Evolutionary conservation across 352 stramenopile species (phyloP).

Genomic region (Globisporangium rhizosaccharum): DNA sequence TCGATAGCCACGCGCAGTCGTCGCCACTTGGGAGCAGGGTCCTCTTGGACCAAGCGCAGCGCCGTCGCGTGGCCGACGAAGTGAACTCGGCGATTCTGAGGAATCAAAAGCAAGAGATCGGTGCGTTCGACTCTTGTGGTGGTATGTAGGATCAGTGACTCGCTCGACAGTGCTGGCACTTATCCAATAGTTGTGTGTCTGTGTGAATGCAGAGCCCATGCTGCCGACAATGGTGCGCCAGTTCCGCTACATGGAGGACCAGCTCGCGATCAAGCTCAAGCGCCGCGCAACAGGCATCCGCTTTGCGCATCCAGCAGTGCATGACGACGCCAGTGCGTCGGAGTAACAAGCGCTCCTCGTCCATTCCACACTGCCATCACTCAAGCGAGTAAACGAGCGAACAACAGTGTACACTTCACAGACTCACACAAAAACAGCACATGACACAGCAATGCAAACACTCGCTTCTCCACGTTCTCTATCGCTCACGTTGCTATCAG

Average conservation of each 20-base stretch:
- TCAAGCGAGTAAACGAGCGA: no score
- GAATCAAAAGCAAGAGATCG: constrained; percentile 69
- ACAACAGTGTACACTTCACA: no score
- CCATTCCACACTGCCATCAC: no score
- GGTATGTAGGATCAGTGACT: neutral
- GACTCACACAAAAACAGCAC: no score
- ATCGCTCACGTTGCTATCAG: neutral
- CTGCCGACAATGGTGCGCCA: constrained; percentile 72
- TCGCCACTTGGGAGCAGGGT: constrained; percentile 28
- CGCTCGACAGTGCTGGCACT: neutral
- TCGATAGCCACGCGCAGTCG: constrained; percentile 57
- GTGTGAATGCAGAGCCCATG: constrained; percentile 41
- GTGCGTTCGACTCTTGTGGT: constrained; percentile 19
- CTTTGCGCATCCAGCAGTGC: constrained; percentile 1
- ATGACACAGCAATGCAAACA: no score
- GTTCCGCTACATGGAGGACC: constrained; percentile 75
- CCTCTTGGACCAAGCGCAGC: constrained; percentile 55
- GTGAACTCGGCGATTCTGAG: constrained; percentile 72
- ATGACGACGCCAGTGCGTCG: no score
- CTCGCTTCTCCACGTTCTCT: neutral
- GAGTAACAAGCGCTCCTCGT: no score
- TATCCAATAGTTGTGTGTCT: neutral
- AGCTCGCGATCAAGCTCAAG: constrained; percentile 58
- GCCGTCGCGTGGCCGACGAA: constrained; percentile 60
- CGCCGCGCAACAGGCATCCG: constrained; percentile 42